Conservation (phyloP, 1,139 yeast genomes). For the Suhomyces ambrosiae region DNA sequence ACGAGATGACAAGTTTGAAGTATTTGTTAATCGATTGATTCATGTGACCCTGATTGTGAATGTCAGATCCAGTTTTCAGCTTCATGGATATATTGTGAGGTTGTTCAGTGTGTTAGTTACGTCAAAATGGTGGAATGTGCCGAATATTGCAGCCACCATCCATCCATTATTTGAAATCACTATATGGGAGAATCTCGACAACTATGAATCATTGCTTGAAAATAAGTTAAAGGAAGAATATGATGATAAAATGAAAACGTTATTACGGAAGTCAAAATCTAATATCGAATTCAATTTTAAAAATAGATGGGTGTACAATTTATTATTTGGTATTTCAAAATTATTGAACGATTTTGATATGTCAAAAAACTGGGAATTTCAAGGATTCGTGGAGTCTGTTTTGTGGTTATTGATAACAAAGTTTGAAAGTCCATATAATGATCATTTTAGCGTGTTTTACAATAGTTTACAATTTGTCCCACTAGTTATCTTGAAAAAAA, state of each 20-base stretch:
- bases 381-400: slow-evolving; percentile 6
- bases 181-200: slow-evolving; percentile 34
- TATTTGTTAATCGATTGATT: slow-evolving; percentile 13
- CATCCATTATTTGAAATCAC: slow-evolving; percentile 25
- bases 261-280: background rate
- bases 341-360: slow-evolving; percentile 1
- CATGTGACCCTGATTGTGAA: slow-evolving; percentile 9
- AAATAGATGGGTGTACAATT: slow-evolving; percentile 7
- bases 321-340: slow-evolving; percentile 2
- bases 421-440: background rate
- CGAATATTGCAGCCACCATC: slow-evolving; percentile 20
- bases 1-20: slow-evolving; percentile 11
- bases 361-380: slow-evolving; percentile 2
- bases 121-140: background rate
- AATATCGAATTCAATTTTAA: slow-evolving; percentile 5
- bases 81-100: slow-evolving; percentile 6
- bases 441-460: background rate
- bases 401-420: slow-evolving; percentile 1
- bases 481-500: background rate
- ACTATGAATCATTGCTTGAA: slow-evolving; percentile 17
- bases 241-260: background rate
- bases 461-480: slow-evolving; percentile 2
- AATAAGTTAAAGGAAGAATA: slow-evolving; percentile 1
- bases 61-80: slow-evolving; percentile 8
- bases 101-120: slow-evolving; percentile 5